A percentile compares a stretch with the other conserved stretches of the same genome.
These are phyloP conservation scores for Chaetomium globosum DNA, from an alignment of 2,329 filamentous ascomycete species.

Conservation along the genomic window DNA sequence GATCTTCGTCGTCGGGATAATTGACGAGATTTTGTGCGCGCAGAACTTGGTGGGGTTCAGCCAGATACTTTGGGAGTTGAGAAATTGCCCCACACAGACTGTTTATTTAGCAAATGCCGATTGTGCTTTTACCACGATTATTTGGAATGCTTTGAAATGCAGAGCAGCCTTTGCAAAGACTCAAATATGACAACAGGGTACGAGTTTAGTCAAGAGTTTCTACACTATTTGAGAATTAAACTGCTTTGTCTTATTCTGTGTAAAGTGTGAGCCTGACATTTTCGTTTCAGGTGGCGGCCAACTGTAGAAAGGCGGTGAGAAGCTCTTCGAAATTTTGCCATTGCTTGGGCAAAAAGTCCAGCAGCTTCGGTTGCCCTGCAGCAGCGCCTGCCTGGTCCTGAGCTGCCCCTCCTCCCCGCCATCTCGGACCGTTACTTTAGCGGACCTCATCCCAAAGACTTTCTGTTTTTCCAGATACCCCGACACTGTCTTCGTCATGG, in stretches of 20 bases:
- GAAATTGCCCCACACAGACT: constrained; percentile 33
- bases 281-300: constrained; percentile 19
- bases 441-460: constrained; percentile 19
- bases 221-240: neutral
- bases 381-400: constrained; percentile 29
- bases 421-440: constrained; percentile 22
- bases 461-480: constrained; percentile 21
- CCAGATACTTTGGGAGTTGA: constrained; percentile 18
- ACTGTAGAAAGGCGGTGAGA: constrained; percentile 35
- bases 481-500: constrained; percentile 29
- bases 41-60: constrained; percentile 38
- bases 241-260: constrained; percentile 5
- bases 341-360: constrained; percentile 35
- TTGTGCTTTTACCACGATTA: neutral
- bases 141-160: neutral
- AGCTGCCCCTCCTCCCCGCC: constrained; percentile 36
- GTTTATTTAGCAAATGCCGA: neutral
- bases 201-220: neutral
- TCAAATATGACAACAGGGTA: neutral
- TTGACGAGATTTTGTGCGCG: constrained; percentile 39
- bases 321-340: constrained; percentile 36
- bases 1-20: constrained; percentile 34
- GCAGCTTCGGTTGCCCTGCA: constrained; percentile 27
- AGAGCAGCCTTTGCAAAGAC: neutral
- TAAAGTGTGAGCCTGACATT: neutral